Percentiles rank a stretch among this genome's conserved stretches.
These are phyloP conservation scores for Galerina sulciceps DNA, from an alignment of 768 basidiomycete genomes.

Conservation along the genomic window DNA sequence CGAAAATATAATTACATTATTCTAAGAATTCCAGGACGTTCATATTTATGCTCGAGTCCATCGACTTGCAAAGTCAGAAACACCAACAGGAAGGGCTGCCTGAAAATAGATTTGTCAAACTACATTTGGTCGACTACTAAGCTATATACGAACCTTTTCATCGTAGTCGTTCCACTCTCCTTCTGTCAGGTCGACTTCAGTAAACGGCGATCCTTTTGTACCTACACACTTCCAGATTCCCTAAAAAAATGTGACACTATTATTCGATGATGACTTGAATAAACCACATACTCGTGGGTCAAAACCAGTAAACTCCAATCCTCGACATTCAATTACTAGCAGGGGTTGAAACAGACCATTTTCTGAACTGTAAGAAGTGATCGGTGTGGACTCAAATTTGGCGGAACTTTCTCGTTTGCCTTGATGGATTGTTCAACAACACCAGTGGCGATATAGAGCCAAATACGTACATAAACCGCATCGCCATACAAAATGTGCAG, in stretches of 20 bases:
- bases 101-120: slow-evolving; percentile 23
- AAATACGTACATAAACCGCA: slow-evolving; percentile 61
- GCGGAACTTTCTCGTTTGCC: slow-evolving; percentile 83
- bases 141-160: slow-evolving; percentile 65
- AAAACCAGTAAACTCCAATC: slow-evolving; percentile 81
- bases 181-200: slow-evolving; percentile 67
- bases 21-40: background rate
- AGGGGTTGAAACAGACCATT: slow-evolving; percentile 67
- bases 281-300: slow-evolving; percentile 61
- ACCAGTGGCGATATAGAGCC: background rate
- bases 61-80: slow-evolving; percentile 67
- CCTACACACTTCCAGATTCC: slow-evolving; percentile 83
- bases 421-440: slow-evolving; percentile 11
- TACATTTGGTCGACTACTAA: slow-evolving; percentile 9
- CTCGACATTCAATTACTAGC: slow-evolving; percentile 81
- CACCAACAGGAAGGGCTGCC: slow-evolving; percentile 67
- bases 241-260: slow-evolving; percentile 37
- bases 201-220: slow-evolving; percentile 55
- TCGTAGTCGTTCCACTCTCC: slow-evolving; percentile 90
- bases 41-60: slow-evolving; percentile 65
- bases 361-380: slow-evolving; percentile 62
- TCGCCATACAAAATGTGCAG: slow-evolving; percentile 82
- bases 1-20: background rate
- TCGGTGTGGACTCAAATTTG: slow-evolving; percentile 65
- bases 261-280: background rate